phyloP scores from a whole-genome alignment of 495 filamentous ascomycete genomes.

The Durotheca rogersii region DNA sequence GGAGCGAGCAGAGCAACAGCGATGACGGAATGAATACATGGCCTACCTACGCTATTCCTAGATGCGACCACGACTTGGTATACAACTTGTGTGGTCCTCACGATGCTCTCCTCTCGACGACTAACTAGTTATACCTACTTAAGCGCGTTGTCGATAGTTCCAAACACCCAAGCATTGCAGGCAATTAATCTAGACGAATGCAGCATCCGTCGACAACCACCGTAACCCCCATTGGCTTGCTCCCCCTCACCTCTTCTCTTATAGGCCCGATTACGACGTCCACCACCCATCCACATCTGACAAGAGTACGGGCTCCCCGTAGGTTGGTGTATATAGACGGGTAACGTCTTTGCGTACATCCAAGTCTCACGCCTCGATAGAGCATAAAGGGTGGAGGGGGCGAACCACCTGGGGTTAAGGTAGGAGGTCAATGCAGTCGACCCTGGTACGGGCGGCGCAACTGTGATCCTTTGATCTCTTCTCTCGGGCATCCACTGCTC shows the following conservation, averaged over 20 bases:
- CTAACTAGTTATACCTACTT: not conserved
- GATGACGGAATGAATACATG: too few species aligned
- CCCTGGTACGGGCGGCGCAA: not conserved
- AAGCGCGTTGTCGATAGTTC: too few species aligned
- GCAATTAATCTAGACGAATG: not conserved
- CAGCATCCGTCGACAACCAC: not conserved
- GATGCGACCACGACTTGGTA: too few species aligned
- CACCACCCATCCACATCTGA: not conserved
- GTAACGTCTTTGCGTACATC: too few species aligned
- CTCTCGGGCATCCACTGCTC: not conserved
- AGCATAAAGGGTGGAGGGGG: too few species aligned
- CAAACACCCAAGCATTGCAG: not conserved
- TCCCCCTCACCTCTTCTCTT: not conserved
- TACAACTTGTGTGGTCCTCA: too few species aligned
- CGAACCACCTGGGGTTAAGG: not conserved
- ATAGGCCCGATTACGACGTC: not conserved
- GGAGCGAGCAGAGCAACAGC: too few species aligned
- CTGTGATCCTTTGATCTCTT: not conserved
- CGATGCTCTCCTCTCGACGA: too few species aligned
- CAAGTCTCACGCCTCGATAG: not conserved
- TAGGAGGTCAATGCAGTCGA: not conserved
- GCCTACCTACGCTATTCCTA: too few species aligned
- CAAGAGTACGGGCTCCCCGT: not conserved
- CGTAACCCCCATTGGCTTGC: not conserved
- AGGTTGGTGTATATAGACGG: too few species aligned